Conservation (phyloP, 345 rosid species). For the Dipteronia dyeriana region DNA sequence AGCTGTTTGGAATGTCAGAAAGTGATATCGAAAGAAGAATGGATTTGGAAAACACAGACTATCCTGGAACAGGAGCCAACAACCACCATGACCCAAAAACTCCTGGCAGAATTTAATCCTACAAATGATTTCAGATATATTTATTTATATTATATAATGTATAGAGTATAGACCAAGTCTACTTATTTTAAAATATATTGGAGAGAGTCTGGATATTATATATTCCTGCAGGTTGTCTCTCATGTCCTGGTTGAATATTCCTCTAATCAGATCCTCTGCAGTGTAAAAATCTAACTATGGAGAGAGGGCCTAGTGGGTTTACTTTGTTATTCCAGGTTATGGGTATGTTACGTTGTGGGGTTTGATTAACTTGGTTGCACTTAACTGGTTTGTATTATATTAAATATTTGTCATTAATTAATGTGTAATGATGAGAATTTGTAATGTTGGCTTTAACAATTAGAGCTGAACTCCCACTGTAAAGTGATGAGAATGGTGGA, state of each 20-base stretch:
- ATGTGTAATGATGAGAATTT: neutral
- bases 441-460: neutral
- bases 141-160: neutral
- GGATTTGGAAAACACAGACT: constrained; percentile 54
- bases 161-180: constrained; percentile 10
- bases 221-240: too few species aligned
- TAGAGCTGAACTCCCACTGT: neutral
- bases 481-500: neutral
- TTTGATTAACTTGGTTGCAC: neutral
- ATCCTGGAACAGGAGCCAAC: constrained; percentile 76
- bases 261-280: neutral
- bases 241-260: too few species aligned
- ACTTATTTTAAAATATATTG: neutral
- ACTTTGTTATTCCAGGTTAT: neutral
- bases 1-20: constrained; percentile 15
- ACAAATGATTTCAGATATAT: neutral
- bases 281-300: neutral
- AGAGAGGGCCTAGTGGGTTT: too few species aligned
- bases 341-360: neutral
- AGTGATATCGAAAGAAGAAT: constrained; percentile 42
- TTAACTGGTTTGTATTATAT: neutral
- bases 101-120: constrained; percentile 39
- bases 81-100: constrained; percentile 63
- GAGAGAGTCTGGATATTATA: neutral
- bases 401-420: neutral